phyloP scores from a whole-genome alignment of 208 protist species.

The Crithidia fasciculata region DNA sequence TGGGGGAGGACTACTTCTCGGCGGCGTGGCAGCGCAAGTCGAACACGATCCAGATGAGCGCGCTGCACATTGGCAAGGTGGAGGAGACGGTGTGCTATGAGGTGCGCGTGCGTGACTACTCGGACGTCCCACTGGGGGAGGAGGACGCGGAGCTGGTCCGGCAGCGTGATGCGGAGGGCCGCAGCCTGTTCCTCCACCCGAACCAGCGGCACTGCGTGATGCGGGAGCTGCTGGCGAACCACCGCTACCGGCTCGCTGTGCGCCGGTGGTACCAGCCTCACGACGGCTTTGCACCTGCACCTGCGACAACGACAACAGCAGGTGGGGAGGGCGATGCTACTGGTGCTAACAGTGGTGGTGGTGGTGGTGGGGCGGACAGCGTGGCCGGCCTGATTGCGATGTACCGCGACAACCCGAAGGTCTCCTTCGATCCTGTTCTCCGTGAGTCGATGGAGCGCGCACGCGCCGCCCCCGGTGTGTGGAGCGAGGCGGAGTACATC shows the following conservation, averaged over 20 bases:
- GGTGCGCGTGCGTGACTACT: slow-evolving; percentile 73
- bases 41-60: slow-evolving; percentile 62
- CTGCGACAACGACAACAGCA: not conserved
- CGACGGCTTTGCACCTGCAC: slow-evolving; percentile 43
- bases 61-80: slow-evolving; percentile 55
- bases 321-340: no score
- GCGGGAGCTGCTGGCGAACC: slow-evolving; percentile 74
- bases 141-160: slow-evolving; percentile 32
- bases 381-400: not conserved
- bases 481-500: slow-evolving; percentile 74
- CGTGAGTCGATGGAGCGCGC: slow-evolving; percentile 47
- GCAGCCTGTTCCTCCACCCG: slow-evolving; percentile 47
- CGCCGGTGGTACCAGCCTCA: slow-evolving; percentile 87
- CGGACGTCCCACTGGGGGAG: slow-evolving; percentile 62
- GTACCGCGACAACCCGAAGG: not conserved
- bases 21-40: slow-evolving; percentile 74
- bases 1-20: slow-evolving; percentile 87
- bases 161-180: slow-evolving; percentile 22
- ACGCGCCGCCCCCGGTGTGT: slow-evolving; percentile 69
- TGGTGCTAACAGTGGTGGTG: no score
- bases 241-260: slow-evolving; percentile 81
- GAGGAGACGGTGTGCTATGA: slow-evolving; percentile 89
- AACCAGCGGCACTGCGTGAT: slow-evolving; percentile 63
- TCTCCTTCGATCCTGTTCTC: slow-evolving; percentile 33
- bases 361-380: not conserved